phyloP scores from a whole-genome alignment of 305 asterid species.

The Fraxinus albicans region DNA sequence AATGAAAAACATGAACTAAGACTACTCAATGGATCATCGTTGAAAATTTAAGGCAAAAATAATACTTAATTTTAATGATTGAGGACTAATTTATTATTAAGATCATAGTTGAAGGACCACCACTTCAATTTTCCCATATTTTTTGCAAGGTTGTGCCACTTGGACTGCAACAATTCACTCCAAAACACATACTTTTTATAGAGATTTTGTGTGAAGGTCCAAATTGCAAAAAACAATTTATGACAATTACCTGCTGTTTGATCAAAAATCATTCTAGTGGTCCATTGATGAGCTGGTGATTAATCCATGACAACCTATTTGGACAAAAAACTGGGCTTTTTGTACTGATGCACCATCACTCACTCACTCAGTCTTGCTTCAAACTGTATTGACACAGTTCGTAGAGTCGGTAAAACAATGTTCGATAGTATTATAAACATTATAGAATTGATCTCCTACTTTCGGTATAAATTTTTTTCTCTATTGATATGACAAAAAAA shows the following conservation, averaged over 20 bases:
- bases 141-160: slow-evolving; percentile 23
- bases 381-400: background rate
- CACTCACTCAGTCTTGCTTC: background rate
- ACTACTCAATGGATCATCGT: background rate
- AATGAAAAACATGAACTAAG: background rate
- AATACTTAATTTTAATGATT: background rate
- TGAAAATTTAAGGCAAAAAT: background rate
- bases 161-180: slow-evolving; percentile 20
- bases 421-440: too few species aligned
- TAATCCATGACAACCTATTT: slow-evolving; percentile 39
- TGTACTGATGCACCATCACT: background rate
- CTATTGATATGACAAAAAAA: too few species aligned
- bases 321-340: slow-evolving; percentile 41
- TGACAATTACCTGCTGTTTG: slow-evolving; percentile 25
- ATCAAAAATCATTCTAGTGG: slow-evolving; percentile 47
- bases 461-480: too few species aligned
- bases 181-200: background rate
- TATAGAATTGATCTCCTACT: too few species aligned
- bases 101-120: background rate
- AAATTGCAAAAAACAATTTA: slow-evolving; percentile 24
- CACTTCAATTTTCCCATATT: background rate
- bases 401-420: too few species aligned
- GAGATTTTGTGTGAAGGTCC: slow-evolving; percentile 23
- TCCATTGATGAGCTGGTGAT: slow-evolving; percentile 67
- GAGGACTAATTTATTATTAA: background rate